Evolutionary conservation across 176 grass and related monocot genomes (phyloP).

Genomic region (Bonia amplexicaulis): DNA sequence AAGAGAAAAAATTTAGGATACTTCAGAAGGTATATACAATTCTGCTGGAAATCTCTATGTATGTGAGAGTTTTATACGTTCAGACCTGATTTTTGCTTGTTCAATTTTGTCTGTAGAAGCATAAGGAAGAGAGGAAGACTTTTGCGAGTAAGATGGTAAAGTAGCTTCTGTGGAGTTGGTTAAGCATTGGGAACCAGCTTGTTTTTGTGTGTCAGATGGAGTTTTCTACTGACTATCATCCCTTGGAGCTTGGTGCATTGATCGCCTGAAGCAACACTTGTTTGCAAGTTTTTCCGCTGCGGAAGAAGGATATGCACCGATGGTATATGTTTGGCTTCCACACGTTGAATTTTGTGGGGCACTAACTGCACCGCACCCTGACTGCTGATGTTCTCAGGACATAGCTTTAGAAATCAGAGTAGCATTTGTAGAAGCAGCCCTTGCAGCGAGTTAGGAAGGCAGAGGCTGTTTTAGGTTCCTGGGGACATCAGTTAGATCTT

Average conservation of each 20-base stretch:
- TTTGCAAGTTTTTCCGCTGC: neutral
- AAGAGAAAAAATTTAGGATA: slow-evolving; percentile 28
- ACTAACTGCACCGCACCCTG: slow-evolving; percentile 2
- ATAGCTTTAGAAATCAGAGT: slow-evolving; percentile 26
- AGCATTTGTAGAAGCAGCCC: slow-evolving; percentile 4
- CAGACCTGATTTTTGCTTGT: slow-evolving; percentile 16
- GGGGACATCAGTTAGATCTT: neutral
- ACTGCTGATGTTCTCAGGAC: neutral
- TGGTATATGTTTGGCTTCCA: neutral
- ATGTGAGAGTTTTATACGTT: neutral
- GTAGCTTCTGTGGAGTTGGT: neutral
- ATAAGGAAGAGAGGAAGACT: slow-evolving; percentile 26
- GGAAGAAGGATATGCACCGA: neutral
- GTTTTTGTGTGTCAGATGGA: slow-evolving; percentile 21
- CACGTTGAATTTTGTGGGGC: neutral
- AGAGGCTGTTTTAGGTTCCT: neutral
- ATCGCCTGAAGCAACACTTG: slow-evolving; percentile 5
- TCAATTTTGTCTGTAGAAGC: slow-evolving; percentile 31
- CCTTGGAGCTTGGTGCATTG: slow-evolving; percentile 9
- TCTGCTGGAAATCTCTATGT: neutral
- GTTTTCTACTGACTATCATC: slow-evolving; percentile 1
- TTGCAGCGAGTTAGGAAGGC: neutral
- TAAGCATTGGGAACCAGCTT: neutral
- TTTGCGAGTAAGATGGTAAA: slow-evolving; percentile 33
- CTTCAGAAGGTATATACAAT: slow-evolving; percentile 55